Evolutionary conservation across 129 eudicot species (phyloP).

Genomic region (Flaveria brownii): DNA sequence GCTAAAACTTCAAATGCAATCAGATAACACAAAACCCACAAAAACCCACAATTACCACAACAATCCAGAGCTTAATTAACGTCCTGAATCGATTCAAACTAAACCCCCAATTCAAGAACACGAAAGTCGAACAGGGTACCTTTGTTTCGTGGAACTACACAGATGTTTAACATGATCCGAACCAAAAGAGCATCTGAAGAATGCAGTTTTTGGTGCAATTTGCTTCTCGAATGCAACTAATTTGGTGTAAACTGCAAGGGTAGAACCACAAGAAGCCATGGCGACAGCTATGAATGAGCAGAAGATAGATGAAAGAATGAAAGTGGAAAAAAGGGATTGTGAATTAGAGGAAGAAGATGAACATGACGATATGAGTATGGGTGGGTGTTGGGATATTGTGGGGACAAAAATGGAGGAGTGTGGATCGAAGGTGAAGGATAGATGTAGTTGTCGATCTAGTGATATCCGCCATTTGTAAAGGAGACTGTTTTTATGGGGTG

Average conservation of each 20-base stretch:
- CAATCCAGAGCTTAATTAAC: neutral
- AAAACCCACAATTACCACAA: neutral
- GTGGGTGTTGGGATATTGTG: slow-evolving; percentile 26
- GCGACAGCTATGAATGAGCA: slow-evolving; percentile 56
- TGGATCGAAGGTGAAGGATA: slow-evolving; percentile 30
- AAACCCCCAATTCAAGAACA: neutral
- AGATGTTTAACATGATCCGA: slow-evolving; percentile 47
- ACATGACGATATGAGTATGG: slow-evolving; percentile 25
- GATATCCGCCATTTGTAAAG: slow-evolving; percentile 66
- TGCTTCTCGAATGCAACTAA: slow-evolving; percentile 45
- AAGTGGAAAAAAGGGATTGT: neutral
- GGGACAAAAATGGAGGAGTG: slow-evolving; percentile 35
- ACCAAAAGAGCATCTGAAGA: slow-evolving; percentile 34
- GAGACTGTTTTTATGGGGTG: slow-evolving; percentile 27
- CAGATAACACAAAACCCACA: no score
- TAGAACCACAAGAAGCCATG: slow-evolving; percentile 70
- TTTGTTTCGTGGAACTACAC: slow-evolving; percentile 38
- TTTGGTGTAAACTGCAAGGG: slow-evolving; percentile 46
- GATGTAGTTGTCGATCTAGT: slow-evolving; percentile 38
- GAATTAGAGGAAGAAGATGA: slow-evolving; percentile 32
- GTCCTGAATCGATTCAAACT: neutral
- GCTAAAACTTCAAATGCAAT: no score
- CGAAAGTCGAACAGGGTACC: slow-evolving; percentile 29
- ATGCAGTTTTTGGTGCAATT: slow-evolving; percentile 35
- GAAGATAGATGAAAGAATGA: neutral